Evolutionary conservation across 139 green algal genomes (phyloP).

Genomic region (Limnomonas spitsbergensis): DNA sequence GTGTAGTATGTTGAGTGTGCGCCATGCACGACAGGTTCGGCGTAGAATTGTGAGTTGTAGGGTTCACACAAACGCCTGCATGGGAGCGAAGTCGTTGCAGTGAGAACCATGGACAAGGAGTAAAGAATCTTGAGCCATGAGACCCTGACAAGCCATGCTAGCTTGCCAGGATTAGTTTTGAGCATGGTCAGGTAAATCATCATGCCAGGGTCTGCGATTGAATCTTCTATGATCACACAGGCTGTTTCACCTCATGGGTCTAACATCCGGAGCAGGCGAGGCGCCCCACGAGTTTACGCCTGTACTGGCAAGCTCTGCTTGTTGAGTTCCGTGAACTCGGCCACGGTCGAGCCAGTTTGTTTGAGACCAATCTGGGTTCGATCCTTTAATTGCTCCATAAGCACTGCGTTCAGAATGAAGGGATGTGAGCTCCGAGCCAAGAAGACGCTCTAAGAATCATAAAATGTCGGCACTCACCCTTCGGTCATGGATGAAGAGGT

Average conservation of each 20-base stretch:
- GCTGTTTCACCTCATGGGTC: neutral
- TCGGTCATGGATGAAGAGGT: neutral
- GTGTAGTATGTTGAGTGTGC: conserved; percentile 19
- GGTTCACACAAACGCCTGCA: neutral
- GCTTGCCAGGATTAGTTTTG: no score
- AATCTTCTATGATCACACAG: no score
- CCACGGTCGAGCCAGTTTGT: conserved; percentile 9
- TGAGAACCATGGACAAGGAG: no score
- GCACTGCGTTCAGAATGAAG: neutral
- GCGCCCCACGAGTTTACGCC: neutral
- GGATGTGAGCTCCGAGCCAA: neutral
- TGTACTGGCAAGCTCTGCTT: conserved; percentile 6
- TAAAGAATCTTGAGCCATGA: neutral
- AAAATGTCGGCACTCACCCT: neutral
- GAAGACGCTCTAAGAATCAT: neutral
- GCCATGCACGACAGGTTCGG: conserved; percentile 32
- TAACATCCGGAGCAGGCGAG: neutral
- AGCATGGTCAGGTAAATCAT: no score
- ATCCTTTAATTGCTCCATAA: conserved; percentile 16
- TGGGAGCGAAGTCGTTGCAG: no score
- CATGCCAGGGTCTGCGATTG: no score
- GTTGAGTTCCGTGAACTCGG: neutral
- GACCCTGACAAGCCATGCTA: no score
- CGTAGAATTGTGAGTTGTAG: conserved; percentile 16
- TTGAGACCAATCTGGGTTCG: conserved; percentile 9